Evolutionary conservation across 139 green algal genomes (phyloP).

Genomic region (Chlorella sp.): DNA sequence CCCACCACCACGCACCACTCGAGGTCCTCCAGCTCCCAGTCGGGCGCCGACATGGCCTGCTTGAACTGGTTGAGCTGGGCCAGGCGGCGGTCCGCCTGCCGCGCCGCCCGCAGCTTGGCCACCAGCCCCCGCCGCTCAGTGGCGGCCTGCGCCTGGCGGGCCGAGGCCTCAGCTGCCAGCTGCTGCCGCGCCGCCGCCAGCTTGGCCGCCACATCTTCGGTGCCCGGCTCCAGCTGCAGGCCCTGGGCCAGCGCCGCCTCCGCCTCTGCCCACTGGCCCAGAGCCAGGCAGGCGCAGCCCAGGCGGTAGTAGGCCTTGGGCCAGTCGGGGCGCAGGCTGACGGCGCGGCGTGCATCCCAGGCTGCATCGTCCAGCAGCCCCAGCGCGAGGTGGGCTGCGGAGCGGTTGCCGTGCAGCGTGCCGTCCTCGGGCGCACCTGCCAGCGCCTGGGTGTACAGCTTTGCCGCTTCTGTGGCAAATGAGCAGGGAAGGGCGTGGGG

Average conservation of each 20-base stretch:
- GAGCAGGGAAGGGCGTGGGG: not conserved
- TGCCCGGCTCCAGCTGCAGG: constrained; percentile 35
- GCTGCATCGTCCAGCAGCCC: constrained; percentile 44
- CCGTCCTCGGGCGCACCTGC: constrained; percentile 39
- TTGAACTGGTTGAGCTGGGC: constrained; percentile 68
- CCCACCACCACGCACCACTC: constrained; percentile 56
- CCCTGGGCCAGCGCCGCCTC: constrained; percentile 17
- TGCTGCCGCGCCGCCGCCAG: constrained; percentile 8
- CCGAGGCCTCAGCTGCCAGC: not conserved
- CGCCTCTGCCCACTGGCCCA: constrained; percentile 36
- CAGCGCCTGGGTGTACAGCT: constrained; percentile 61
- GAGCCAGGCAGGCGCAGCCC: constrained; percentile 27
- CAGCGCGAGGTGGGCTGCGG: constrained; percentile 48
- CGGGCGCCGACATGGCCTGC: constrained; percentile 65
- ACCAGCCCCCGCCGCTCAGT: constrained; percentile 46
- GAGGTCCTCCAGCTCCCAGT: constrained; percentile 80
- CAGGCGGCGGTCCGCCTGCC: constrained; percentile 42
- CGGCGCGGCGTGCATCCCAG: constrained; percentile 44
- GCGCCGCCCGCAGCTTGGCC: constrained; percentile 48
- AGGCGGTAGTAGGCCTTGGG: constrained; percentile 63
- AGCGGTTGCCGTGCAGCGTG: constrained; percentile 55
- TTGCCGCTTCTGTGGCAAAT: constrained; percentile 45
- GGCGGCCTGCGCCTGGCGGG: constrained; percentile 30
- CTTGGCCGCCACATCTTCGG: constrained; percentile 24
- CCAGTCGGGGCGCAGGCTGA: constrained; percentile 42